Evolutionary conservation across 257 asterid species (phyloP), one percentile per base, ranked within the genome.

Genomic region (Primulina tabacum): DNA sequence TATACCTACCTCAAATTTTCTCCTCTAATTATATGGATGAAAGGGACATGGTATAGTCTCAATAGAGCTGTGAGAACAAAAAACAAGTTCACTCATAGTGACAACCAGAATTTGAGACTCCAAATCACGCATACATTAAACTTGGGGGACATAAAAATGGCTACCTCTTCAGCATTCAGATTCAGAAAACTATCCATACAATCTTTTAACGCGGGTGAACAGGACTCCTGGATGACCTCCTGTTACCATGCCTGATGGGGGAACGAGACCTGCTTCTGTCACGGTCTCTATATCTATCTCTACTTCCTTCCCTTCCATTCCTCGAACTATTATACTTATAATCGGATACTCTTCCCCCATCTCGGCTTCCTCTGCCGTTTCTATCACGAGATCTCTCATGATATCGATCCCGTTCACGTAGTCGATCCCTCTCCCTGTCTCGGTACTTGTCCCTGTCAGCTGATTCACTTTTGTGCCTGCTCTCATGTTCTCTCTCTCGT

Each of bases 61-160:
- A 87, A 79, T 63, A 87, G 82, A 82, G 92, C 98, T 92, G 98
- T 92, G 93, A 90, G 92, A 84, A 85, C 87, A 90, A 87, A 83
- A 83, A 80, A 79, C 87, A 89, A 73, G 78, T 88, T 84, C 83
- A 89, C 92, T 81, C 91, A 79, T 75, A 84, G 79, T 79, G 82
- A 80, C 81, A 74, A 77, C 71, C 21, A 74, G 67, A 81, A 73
- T 80, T 77, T 68, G 75, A 69, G 86, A 74, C 85, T 79, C 89
- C 83, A 78, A 84, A 76, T 70, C 82, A 82, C 65, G 76, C 87
- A 81, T 84, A 84, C 93, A 86, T 72, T 67, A 75, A 70, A 77
- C 81, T 82, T 81, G 76, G 82, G 64, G 76, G 78, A 76, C 66
- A 73, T 76, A 74, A 80, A 73, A 85, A 87, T 63, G 81, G 74